Percentiles rank a stretch among this genome's conserved stretches.
Evolutionary conservation across 2,329 filamentous ascomycete genomes (phyloP).

Genomic region (Apiospora rasikravindrae): DNA sequence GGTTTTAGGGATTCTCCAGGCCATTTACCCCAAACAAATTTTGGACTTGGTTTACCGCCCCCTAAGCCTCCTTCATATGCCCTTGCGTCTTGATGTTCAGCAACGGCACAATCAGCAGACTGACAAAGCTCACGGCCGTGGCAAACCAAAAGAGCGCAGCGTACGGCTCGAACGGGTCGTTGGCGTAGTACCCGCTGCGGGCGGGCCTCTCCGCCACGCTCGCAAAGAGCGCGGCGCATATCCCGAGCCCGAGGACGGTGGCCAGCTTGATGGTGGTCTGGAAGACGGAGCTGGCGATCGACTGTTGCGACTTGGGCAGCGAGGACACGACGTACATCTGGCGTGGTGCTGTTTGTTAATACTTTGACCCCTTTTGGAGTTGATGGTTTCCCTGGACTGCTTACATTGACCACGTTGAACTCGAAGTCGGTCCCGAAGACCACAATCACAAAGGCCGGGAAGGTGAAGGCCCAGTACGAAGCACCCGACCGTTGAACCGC

Average conservation of each 20-base stretch:
- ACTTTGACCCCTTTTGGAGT: background rate
- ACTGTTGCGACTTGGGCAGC: conserved; percentile 59
- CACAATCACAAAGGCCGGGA: conserved; percentile 44
- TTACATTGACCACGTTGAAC: conserved; percentile 71
- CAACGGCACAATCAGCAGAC: conserved; percentile 1
- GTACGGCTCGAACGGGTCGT: conserved; percentile 20
- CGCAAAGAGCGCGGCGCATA: conserved; percentile 32
- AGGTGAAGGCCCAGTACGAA: conserved; percentile 33
- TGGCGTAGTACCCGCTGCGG: conserved; percentile 15
- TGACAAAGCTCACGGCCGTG: conserved; percentile 11
- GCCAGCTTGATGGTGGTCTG: conserved; percentile 62
- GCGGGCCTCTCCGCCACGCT: background rate
- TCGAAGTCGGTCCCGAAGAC: conserved; percentile 72
- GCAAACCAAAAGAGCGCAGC: conserved; percentile 20
- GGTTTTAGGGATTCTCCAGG: no score
- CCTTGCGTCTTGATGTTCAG: conserved; percentile 18
- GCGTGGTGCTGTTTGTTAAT: background rate
- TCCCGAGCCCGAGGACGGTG: conserved; percentile 58
- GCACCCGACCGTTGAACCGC: conserved; percentile 60
- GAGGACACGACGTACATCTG: conserved; percentile 68
- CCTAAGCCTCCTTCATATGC: conserved; percentile 4
- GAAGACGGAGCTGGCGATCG: conserved; percentile 64
- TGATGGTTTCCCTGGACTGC: conserved; percentile 30
- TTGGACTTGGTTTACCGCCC: no score
- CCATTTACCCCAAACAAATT: no score